A percentile compares a stretch with the other conserved stretches of the same genome.
These are phyloP conservation scores for Bifiguratus adelaidae DNA, from an alignment of 192 early-diverging fungal species.

Conservation along the genomic window DNA sequence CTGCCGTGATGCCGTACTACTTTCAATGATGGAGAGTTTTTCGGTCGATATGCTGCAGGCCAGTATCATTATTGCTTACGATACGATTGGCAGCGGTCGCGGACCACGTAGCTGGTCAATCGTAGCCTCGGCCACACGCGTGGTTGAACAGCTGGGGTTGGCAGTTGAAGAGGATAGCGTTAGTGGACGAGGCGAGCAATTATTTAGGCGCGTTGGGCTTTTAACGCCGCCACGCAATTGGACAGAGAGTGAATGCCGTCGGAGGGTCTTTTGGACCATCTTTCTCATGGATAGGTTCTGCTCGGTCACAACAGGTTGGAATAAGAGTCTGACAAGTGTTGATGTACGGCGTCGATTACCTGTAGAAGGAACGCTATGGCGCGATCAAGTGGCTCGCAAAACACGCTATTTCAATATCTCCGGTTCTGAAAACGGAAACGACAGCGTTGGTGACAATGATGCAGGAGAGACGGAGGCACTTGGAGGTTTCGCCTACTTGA, in stretches of 20 bases:
- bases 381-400: not conserved
- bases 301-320: constrained; percentile 5
- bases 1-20: not conserved
- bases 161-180: constrained; percentile 3
- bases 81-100: constrained; percentile 4
- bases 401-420: constrained; percentile 4
- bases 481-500: constrained; percentile 1
- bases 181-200: not conserved
- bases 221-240: not conserved
- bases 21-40: constrained; percentile 1
- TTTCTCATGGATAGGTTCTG: constrained; percentile 5
- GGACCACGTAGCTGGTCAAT: constrained; percentile 6
- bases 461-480: no score
- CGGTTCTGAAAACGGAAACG: not conserved
- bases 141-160: constrained; percentile 1
- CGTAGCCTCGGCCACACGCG: constrained; percentile 1
- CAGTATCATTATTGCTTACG: not conserved
- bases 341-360: constrained; percentile 3
- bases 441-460: not conserved
- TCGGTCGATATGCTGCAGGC: constrained; percentile 5
- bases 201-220: constrained; percentile 1
- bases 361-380: not conserved
- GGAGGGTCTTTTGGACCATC: constrained; percentile 3
- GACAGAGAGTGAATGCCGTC: not conserved
- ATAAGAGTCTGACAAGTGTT: constrained; percentile 1